Base-by-base conservation (phyloP, 1,139 yeast species). In the Blastobotrys indianensis region DNA sequence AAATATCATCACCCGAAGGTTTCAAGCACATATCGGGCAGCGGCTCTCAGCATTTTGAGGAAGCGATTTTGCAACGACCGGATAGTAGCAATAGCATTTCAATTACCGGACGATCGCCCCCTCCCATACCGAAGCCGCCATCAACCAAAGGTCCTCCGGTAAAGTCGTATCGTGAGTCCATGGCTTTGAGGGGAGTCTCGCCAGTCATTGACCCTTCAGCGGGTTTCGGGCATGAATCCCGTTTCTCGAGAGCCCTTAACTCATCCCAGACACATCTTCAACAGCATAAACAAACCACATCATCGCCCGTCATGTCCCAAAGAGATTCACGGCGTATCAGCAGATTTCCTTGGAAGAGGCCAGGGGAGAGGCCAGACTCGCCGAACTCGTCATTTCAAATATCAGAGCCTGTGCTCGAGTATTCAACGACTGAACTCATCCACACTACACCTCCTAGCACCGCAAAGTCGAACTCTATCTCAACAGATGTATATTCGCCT, bases 391-490 rank as follows among this genome's bases (percentile, higher is more conserved):
- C 43, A 36, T 12, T 34, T 31, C 55, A 56, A 11, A 57, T 57
- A 11, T 55, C 59, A 4, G 55, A 50, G 16, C 61, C 61, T 7
- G 48, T 57, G 9, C 48, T 57, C 33, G 59, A 55, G 38, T 54
- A 50, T 42, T 56, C 60, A 2, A 56, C 60, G 1, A 48, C 57
- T 3, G 59, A 55, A 39, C 42, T 57, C 32, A 51, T 57, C 6
- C 52, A 52, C 3, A 54, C 10, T 12, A 23, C 32, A 39, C 39
- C 29, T 46, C 49, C 29, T 34, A 34, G 31, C 42, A 39, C 11
- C 4, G 12, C 32, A 29, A 12, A 15, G 32, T 4, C 29, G 23
- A 3, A 23, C 16, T 37, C 32, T 20, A 25, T 36, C 44, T 13
- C 16, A 39, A 8, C 47, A 41, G 30, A 15, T 44, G 37, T 44